Conservation (phyloP, 257 asterid genomes). For the Forsythia viridissima region DNA sequence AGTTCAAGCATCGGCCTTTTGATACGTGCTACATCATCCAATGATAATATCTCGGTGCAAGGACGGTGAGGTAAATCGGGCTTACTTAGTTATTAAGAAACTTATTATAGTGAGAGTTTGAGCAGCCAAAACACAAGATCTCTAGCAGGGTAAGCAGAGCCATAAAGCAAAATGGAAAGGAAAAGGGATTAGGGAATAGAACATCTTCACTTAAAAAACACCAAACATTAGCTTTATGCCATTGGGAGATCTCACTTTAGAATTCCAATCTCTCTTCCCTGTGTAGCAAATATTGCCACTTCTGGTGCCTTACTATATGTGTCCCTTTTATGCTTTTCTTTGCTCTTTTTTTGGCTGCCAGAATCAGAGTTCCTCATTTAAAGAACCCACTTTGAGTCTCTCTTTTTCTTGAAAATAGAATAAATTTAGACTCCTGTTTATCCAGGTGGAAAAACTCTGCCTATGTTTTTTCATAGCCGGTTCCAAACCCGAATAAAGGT, state of each 20-base stretch:
- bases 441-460: background rate
- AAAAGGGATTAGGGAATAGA: background rate
- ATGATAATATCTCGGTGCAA: too few relatives aligned
- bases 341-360: background rate
- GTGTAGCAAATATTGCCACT: background rate
- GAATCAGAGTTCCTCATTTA: background rate
- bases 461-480: background rate
- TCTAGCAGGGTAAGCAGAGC: background rate
- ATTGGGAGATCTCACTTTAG: background rate
- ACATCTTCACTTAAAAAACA: background rate
- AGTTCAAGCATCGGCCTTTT: too few relatives aligned
- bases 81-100: background rate
- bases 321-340: background rate
- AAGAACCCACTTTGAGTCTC: background rate
- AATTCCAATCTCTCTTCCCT: background rate
- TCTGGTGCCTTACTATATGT: background rate
- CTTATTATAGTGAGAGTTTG: background rate
- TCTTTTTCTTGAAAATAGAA: background rate
- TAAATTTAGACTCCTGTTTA: background rate
- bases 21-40: too few relatives aligned
- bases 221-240: background rate
- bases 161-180: background rate
- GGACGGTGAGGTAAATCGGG: background rate
- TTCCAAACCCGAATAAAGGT: background rate
- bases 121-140: background rate